Conservation (phyloP, 2,329 filamentous ascomycete genomes). For the Beauveria medogensis region DNA sequence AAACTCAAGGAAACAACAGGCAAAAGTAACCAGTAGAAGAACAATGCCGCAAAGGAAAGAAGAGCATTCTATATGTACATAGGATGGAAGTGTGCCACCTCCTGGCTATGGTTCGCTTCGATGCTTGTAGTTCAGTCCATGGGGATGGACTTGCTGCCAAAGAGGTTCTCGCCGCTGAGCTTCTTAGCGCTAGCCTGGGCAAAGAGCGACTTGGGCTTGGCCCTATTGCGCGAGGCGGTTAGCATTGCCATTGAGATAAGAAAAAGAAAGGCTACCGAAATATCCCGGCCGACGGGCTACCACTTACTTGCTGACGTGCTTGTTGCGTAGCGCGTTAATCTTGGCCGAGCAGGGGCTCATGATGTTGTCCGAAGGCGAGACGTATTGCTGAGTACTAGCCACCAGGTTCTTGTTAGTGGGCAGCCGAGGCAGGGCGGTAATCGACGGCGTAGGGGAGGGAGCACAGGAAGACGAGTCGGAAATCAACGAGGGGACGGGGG, state of each 20-base stretch:
- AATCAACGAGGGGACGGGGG: not conserved
- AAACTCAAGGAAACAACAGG: slow-evolving; percentile 5
- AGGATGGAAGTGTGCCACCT: not conserved
- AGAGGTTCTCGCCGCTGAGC: slow-evolving; percentile 39
- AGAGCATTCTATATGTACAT: slow-evolving; percentile 9
- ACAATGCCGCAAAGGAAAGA: not conserved
- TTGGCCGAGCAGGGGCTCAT: slow-evolving; percentile 82
- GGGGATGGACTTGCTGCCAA: slow-evolving; percentile 28
- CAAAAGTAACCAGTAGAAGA: not conserved
- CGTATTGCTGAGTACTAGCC: slow-evolving; percentile 47
- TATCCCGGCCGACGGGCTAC: not conserved
- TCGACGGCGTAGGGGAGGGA: slow-evolving; percentile 10
- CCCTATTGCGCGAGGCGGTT: slow-evolving; percentile 29
- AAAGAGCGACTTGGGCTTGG: slow-evolving; percentile 61
- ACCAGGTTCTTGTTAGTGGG: slow-evolving; percentile 12
- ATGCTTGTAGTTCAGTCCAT: slow-evolving; percentile 18
- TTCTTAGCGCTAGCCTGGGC: slow-evolving; percentile 58
- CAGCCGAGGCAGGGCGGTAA: slow-evolving; percentile 1
- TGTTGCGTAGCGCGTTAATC: slow-evolving; percentile 71
- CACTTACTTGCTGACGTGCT: slow-evolving; percentile 71
- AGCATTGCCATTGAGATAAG: not conserved
- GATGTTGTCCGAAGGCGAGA: slow-evolving; percentile 82
- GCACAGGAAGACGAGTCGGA: slow-evolving; percentile 9
- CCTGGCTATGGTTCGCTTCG: not conserved
- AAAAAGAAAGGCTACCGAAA: too few relatives aligned